Base-by-base conservation (phyloP, 2,329 filamentous ascomycete species). In the Phyllachora maydis region DNA sequence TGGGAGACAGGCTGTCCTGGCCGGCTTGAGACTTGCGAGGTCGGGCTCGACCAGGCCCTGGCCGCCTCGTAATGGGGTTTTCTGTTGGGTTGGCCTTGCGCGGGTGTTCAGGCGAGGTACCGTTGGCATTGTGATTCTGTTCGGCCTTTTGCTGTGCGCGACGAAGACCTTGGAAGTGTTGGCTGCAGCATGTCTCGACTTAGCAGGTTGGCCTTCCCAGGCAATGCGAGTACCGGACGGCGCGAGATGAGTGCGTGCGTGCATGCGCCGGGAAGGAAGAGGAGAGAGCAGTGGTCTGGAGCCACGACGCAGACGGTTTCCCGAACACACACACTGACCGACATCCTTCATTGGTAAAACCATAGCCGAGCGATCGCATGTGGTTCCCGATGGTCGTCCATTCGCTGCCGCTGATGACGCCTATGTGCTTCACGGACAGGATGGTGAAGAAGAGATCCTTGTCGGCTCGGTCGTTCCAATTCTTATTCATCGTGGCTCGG, bases 361-460 rank as follows among this genome's bases (percentile, higher is more conserved):
- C 60, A 35, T 69, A 68, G 26, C 64, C 63, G 27, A 66, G 36
- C 17, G 46, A 43, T 29, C 64, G 53, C 64, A 69, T 68, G 30
- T 63, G 52, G 40, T 62, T 63, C 31, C 64, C 64, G 35, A 69
- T 68, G 18, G 54, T 63, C 14, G 52, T 59, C 64, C 64, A 69
- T 62, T 69, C 64, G 10, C 50, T 46, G 28, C 61, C 63, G 42
- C 61, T 68, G 42, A 69, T 67, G 38, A 67, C 53, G 31, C 63
- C 64, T 35, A 69, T 65, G 39, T 66, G 64, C 45, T 69, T 69
- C 23, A 66, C 58, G 4, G 57, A 63, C 18, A 68, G 43, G 28
- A 69, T 68, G 25, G 62, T 65, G 36, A 68, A 67, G 48, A 68
- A 68, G 22, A 69, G 48, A 38, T 69, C 64, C 38, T 64, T 65